Evolutionary conservation across 2,329 filamentous ascomycete genomes (phyloP), one percentile per base, ranked within the genome.

Genomic region (Neonectria faginata): DNA sequence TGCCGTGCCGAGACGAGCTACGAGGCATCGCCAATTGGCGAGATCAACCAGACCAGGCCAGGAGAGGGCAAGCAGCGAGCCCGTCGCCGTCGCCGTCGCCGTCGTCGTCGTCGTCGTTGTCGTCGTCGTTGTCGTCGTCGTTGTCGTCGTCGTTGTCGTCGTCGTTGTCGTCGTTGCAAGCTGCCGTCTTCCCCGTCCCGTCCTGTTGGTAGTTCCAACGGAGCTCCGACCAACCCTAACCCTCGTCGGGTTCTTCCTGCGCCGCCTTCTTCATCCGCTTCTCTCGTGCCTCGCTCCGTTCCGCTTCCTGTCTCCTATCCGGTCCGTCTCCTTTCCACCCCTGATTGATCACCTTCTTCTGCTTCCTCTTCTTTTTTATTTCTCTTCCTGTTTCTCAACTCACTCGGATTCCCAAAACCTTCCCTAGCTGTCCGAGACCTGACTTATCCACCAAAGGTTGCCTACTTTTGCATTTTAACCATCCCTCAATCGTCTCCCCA

Each of bases 291-390:
- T 33, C 51, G 48, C 42, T 41, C 12, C 45, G 39, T 58, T 63
- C 44, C 45, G 29, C 54, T 39, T 57, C 51, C 22, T 44, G 25
- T 42, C 10, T 52, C 14, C 42, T 39, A 55, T 41, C 36, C 14
- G 14, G 36, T 60, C 25, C 65, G 33, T 51, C 29, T 44, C 36
- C 39, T 56, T 41, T 56, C 39, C 39, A 31, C 53, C 39, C 62
- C 64, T 67, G 59, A 61, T 42, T 67, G 59, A 61, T 42, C 33
- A 39, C 41, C 10, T 27, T 41, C 29, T 22, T 52, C 45, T 42
- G 25, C 22, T 62, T 61, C 27, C 25, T 56, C 20, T n/a, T 57
- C 42, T 33, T 60, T 31, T 42, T 31, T 16, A 27, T 42, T 47
- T 54, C 42, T 18, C 41, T 47, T 57, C 22, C 41, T 47, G 20